These are phyloP conservation scores for Galeopsis tetrahit DNA, from an alignment of 257 asterid genomes.

Conservation along the genomic window DNA sequence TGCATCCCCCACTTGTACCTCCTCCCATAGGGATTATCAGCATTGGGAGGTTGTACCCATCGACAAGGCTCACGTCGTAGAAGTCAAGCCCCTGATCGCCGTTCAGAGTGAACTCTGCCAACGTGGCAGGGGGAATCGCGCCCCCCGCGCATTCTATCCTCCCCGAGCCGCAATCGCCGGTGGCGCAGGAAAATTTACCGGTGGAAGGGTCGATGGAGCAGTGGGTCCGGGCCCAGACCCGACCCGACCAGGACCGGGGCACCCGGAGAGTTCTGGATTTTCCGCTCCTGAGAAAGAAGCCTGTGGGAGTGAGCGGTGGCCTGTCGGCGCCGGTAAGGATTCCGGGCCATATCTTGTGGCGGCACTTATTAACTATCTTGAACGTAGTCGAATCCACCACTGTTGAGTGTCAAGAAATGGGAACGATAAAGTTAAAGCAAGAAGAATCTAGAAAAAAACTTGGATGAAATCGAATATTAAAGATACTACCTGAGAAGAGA, in stretches of 20 bases:
- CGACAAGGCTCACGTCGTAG: constrained; percentile 93
- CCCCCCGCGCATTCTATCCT: constrained; percentile 81
- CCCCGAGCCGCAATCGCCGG: constrained; percentile 96
- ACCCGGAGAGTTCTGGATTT: constrained; percentile 68
- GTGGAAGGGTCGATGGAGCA: constrained; percentile 60
- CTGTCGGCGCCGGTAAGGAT: constrained; percentile 86
- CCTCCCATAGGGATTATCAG: constrained; percentile 81
- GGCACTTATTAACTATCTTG: constrained; percentile 88
- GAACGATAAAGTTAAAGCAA: constrained; percentile 7
- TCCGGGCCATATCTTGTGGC: constrained; percentile 91
- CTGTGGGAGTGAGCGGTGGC: constrained; percentile 64
- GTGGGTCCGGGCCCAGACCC: constrained; percentile 86
- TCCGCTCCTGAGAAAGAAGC: constrained; percentile 68
- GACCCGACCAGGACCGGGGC: constrained; percentile 89
- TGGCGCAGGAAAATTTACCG: constrained; percentile 66
- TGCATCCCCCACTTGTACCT: constrained; percentile 73
- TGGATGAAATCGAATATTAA: neutral
- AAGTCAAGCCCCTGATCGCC: constrained; percentile 88
- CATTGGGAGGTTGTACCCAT: constrained; percentile 94
- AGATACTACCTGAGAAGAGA: constrained; percentile 49
- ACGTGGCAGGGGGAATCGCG: constrained; percentile 94
- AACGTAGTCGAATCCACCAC: constrained; percentile 74
- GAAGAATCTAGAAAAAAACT: neutral
- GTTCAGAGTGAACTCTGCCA: constrained; percentile 89
- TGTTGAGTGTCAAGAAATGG: constrained; percentile 36